phyloP scores from a whole-genome alignment of 345 rosid genomes.

The Sapria himalayana region DNA sequence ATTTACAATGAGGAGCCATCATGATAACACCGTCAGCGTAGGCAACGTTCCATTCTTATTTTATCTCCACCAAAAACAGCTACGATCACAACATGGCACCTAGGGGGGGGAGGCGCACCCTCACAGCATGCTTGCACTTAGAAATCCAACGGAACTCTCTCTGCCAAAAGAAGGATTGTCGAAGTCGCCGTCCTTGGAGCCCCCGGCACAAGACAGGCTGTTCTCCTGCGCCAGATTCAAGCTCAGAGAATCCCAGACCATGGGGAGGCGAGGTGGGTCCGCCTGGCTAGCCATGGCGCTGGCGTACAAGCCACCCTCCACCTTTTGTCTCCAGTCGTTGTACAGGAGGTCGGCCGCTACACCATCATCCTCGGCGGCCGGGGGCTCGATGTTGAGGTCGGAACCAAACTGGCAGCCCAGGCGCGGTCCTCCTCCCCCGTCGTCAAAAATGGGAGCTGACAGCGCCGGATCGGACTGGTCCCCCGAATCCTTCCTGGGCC shows the following conservation, averaged over 20 bases:
- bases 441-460: slow-evolving; percentile 43
- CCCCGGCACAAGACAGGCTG: slow-evolving; percentile 59
- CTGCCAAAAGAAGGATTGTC: slow-evolving; percentile 45
- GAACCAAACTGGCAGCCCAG: slow-evolving; percentile 47
- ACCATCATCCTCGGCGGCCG: slow-evolving; percentile 26
- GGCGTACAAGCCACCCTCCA: slow-evolving; percentile 29
- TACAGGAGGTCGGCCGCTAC: slow-evolving; percentile 15
- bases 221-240: slow-evolving; percentile 30
- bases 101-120: background rate
- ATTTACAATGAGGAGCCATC: background rate
- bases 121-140: slow-evolving; percentile 28
- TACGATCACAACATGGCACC: background rate
- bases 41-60: too few species aligned
- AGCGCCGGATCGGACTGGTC: slow-evolving; percentile 68
- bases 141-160: slow-evolving; percentile 26
- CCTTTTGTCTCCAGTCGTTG: slow-evolving; percentile 25
- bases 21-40: too few species aligned
- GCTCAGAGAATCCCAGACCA: slow-evolving; percentile 37
- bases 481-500: slow-evolving; percentile 72
- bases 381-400: slow-evolving; percentile 39
- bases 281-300: slow-evolving; percentile 20
- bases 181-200: slow-evolving; percentile 75
- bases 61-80: background rate
- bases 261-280: slow-evolving; percentile 17
- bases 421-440: slow-evolving; percentile 32